Base-by-base conservation (phyloP, 2,329 filamentous ascomycete genomes). In the Pseudocercospora macadamiae region DNA sequence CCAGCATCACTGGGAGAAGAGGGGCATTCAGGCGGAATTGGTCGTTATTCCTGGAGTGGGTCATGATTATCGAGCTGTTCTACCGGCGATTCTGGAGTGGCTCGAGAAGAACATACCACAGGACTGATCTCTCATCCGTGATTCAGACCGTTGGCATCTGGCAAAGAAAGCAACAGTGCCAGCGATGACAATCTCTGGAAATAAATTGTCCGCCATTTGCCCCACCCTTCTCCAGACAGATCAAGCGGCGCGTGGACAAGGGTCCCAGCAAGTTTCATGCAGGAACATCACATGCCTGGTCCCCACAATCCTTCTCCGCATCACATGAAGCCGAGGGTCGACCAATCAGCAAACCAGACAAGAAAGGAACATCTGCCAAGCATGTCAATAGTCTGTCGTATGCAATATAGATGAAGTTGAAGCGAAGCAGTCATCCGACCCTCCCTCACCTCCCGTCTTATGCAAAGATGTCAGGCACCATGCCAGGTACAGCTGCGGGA, bases 21-120 rank as follows among this genome's bases (percentile, higher is more conserved):
- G 51, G 39, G 60, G 60, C 3, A 53, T 63, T 21, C 26, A 60
- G 28, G 39, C 34, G 25, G 51, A 53, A 18, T 39, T 63, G 26
- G 49, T 55, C 16, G 51, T 57, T 49, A 53, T 63, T n/a, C 54
- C 53, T 10, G 49, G 44, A 23, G 57, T 54, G 0, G 60, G 49
- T 4, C 60, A 60, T 49, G 49, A 28, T 10, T 60, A 60, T 45
- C 37, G 14, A 3, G 60, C 14, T 16, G 8, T 58, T 4, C 14
- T 58, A 4, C 47, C 47, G 7, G 28, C 34, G n/a, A 52, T 57
- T 8, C 26, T 57, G 21, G 23, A 45, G n/a, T 57, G 55, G 55
- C 28, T 53, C 4, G 21, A 51, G 25, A 34, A 34, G 32, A 36
- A 36, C n/a, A n/a, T n/a, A n/a, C n/a, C n/a, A n/a, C n/a, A n/a